phyloP scores from a whole-genome alignment of 2,329 filamentous ascomycete species.

The Exserohilum turcica region DNA sequence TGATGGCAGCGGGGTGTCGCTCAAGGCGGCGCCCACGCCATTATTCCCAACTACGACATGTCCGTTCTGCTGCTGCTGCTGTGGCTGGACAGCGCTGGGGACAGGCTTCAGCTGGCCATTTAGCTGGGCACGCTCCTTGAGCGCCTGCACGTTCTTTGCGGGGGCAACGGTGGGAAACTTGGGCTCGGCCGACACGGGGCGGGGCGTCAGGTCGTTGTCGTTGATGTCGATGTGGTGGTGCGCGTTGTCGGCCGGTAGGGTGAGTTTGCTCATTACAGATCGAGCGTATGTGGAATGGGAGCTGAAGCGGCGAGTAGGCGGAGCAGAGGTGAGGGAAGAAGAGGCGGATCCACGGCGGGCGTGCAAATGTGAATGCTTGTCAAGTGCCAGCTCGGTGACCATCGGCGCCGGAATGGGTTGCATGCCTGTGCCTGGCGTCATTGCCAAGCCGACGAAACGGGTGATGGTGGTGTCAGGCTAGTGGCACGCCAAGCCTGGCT shows the following conservation, averaged over 20 bases:
- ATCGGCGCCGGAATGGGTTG: constrained; percentile 22
- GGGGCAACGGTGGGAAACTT: constrained; percentile 16
- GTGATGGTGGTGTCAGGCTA: constrained; percentile 7
- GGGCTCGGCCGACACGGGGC: constrained; percentile 17
- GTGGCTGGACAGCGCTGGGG: constrained; percentile 14
- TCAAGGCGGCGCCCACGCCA: constrained; percentile 60
- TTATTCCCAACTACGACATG: constrained; percentile 35
- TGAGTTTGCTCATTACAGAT: constrained; percentile 55
- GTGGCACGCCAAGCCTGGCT: constrained; percentile 3
- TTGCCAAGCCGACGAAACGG: constrained; percentile 13
- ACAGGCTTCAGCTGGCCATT: constrained; percentile 40
- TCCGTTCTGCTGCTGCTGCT: constrained; percentile 22
- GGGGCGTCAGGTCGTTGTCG: constrained; percentile 27
- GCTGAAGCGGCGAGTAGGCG: constrained; percentile 40
- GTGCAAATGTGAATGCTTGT: constrained; percentile 17
- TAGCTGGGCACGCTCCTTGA: constrained; percentile 30
- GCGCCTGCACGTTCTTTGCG: constrained; percentile 31
- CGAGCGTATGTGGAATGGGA: constrained; percentile 58
- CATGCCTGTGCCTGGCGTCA: constrained; percentile 20
- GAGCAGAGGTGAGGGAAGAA: constrained; percentile 16
- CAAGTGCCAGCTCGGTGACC: constrained; percentile 19
- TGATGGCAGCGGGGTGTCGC: constrained; percentile 67
- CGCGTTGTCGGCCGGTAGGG: constrained; percentile 28
- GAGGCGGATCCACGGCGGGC: constrained; percentile 26
- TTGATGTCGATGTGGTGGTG: constrained; percentile 15